These are phyloP conservation scores for Phytomonas serpens DNA, from an alignment of 208 protist genomes.

Conservation along the genomic window DNA sequence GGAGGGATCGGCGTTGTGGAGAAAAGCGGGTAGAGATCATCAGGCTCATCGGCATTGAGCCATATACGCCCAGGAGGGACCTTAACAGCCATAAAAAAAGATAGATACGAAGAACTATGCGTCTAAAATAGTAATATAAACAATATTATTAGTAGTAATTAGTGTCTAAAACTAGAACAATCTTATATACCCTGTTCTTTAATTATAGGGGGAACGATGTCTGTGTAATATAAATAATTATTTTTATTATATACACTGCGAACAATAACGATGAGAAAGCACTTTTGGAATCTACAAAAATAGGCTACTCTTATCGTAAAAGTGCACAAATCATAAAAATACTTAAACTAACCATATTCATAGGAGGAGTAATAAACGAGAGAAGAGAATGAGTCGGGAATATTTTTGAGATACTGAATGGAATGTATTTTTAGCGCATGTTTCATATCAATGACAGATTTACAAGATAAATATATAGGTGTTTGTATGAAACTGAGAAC, in stretches of 20 bases:
- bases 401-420: neutral
- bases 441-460: neutral
- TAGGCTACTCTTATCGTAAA: too few species aligned
- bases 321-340: too few species aligned
- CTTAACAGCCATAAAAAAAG: neutral
- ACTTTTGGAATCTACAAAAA: too few species aligned
- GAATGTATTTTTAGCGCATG: neutral
- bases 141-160: neutral
- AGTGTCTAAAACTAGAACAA: neutral
- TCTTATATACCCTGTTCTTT: too few species aligned
- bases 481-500: neutral
- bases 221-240: too few species aligned
- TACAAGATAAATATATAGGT: neutral
- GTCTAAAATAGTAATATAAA: neutral
- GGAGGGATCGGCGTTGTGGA: constrained; percentile 29
- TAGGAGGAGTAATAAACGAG: neutral
- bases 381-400: neutral
- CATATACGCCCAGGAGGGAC: constrained; percentile 41
- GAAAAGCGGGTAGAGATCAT: constrained; percentile 63
- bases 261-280: too few species aligned
- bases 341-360: too few species aligned
- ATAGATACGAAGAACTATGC: neutral
- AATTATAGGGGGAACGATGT: too few species aligned
- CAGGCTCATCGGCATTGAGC: constrained; percentile 58
- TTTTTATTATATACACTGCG: too few species aligned